phyloP scores from a whole-genome alignment of 2,329 filamentous ascomycete species.

The Aspergillus sp. region DNA sequence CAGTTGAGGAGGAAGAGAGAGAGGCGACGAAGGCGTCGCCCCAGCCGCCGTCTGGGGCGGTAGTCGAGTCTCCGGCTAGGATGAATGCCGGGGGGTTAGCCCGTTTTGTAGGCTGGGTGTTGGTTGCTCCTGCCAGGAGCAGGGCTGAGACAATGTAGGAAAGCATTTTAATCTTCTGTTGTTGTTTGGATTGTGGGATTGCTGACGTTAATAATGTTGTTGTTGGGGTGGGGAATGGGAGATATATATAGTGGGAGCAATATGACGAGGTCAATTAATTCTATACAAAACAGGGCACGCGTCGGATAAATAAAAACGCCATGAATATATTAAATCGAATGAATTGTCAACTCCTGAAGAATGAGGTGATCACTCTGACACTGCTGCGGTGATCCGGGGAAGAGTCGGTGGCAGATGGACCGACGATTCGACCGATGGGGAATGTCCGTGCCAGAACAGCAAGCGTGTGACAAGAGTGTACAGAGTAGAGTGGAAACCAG shows the following conservation, averaged over 20 bases:
- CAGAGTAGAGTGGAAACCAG: no score
- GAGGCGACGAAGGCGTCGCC: slow-evolving; percentile 12
- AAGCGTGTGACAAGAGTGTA: no score
- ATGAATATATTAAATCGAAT: neutral
- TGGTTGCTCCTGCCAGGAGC: neutral
- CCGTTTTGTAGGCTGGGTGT: neutral
- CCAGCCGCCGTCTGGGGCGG: slow-evolving; percentile 13
- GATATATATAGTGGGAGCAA: no score
- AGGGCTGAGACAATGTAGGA: neutral
- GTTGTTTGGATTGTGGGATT: no score
- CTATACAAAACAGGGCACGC: no score
- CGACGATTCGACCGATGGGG: neutral
- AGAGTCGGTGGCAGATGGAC: neutral
- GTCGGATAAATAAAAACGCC: neutral
- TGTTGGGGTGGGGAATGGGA: no score
- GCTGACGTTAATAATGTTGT: no score
- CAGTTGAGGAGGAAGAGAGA: slow-evolving; percentile 2
- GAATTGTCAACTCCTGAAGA: neutral
- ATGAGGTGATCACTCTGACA: neutral
- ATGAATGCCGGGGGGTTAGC: slow-evolving; percentile 5
- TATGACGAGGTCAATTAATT: no score
- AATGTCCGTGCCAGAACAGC: no score
- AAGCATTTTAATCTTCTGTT: neutral
- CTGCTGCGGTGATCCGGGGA: no score
- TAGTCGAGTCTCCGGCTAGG: slow-evolving; percentile 16